These are phyloP conservation scores for Aureobasidium pullulans DNA, from an alignment of 2,329 filamentous ascomycete species.

Conservation along the genomic window DNA sequence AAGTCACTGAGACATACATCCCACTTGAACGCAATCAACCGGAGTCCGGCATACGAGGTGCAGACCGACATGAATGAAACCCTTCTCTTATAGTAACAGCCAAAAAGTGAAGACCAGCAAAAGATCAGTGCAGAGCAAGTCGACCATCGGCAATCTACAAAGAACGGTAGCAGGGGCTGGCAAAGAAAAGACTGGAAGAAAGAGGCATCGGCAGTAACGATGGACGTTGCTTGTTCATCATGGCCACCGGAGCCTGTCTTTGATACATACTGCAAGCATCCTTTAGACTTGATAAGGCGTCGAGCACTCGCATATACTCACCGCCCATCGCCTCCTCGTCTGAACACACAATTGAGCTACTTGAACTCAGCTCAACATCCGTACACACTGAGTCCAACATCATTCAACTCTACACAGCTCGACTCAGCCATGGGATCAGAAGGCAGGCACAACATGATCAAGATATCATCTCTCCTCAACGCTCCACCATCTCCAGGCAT, in stretches of 20 bases:
- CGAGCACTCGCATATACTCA: constrained; percentile 12
- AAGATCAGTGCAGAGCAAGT: constrained; percentile 8
- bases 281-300: constrained; percentile 10
- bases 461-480: constrained; percentile 12
- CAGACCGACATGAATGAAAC: constrained; percentile 10
- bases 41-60: constrained; percentile 10
- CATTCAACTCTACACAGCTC: neutral
- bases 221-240: neutral
- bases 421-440: neutral
- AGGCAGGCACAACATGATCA: constrained; percentile 1
- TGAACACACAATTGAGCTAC: constrained; percentile 5
- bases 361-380: constrained; percentile 5
- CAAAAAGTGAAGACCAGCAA: constrained; percentile 9
- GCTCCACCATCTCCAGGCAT: constrained; percentile 8
- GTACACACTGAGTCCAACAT: neutral
- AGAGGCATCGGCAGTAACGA: neutral
- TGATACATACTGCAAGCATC: constrained; percentile 11
- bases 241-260: constrained; percentile 8
- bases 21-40: constrained; percentile 12
- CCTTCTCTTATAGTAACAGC: neutral
- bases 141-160: neutral
- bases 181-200: neutral
- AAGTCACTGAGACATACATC: constrained; percentile 14
- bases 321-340: constrained; percentile 13
- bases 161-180: neutral